Conservation (phyloP, 1,139 yeast species). For the Magnusiomyces suaveolens region DNA sequence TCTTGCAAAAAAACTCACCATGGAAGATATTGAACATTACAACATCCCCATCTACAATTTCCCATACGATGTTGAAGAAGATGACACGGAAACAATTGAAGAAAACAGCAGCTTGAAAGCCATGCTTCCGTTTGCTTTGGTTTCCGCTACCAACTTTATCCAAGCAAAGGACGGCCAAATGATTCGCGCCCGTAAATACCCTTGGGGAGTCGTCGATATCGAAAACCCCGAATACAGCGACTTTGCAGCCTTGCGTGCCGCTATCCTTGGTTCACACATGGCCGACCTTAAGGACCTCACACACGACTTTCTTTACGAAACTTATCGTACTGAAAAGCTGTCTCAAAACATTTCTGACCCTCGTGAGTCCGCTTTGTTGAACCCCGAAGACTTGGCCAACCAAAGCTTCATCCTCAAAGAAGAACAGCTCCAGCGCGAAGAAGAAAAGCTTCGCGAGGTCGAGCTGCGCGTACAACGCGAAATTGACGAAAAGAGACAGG, state of each 20-base stretch:
- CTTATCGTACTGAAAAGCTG: conserved; percentile 80
- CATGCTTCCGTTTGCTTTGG: conserved; percentile 75
- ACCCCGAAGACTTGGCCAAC: conserved; percentile 35
- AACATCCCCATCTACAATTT: conserved; percentile 78
- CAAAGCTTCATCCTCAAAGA: conserved; percentile 35
- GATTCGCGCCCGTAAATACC: conserved; percentile 72
- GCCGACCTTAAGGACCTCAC: conserved; percentile 87
- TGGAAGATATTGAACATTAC: conserved; percentile 67
- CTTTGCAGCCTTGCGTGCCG: conserved; percentile 64
- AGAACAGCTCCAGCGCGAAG: conserved; percentile 34
- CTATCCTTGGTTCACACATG: conserved; percentile 73
- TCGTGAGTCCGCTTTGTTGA: conserved; percentile 24
- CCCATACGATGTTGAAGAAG: conserved; percentile 59
- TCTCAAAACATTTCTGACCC: conserved; percentile 31
- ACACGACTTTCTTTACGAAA: conserved; percentile 82
- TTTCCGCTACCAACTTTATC: conserved; percentile 56
- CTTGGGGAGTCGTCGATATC: conserved; percentile 86
- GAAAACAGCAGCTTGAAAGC: conserved; percentile 66
- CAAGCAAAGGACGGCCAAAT: conserved; percentile 55
- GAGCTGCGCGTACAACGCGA: conserved; percentile 76
- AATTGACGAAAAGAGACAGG: conserved; percentile 71
- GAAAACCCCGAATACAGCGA: conserved; percentile 76
- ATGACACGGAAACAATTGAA: conserved; percentile 57
- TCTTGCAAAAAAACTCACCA: conserved; percentile 51
- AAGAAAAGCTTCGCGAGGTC: conserved; percentile 29